phyloP scores from a whole-genome alignment of 1,284 basidiomycete genomes.

The Heterobasidion irregulare region DNA sequence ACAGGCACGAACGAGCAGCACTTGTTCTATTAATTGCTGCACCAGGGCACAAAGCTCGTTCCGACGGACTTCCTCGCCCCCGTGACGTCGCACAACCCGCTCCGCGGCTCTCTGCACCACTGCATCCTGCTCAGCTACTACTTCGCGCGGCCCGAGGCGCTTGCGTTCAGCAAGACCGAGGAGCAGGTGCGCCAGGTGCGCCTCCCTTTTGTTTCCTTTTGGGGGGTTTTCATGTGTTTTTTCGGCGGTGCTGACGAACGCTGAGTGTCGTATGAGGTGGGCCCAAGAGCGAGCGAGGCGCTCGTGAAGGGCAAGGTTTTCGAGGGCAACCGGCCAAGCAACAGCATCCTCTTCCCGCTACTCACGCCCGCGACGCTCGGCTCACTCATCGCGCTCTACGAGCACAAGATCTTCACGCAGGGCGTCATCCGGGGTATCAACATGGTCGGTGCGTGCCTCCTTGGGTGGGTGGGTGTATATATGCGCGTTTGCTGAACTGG shows the following conservation, averaged over 20 bases:
- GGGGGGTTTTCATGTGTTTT: neutral
- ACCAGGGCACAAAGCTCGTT: too few relatives aligned
- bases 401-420: slow-evolving; percentile 99
- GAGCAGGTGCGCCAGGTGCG: slow-evolving; percentile 58
- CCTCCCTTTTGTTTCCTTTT: neutral
- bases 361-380: slow-evolving; percentile 87
- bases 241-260: neutral
- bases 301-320: slow-evolving; percentile 97
- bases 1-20: too few relatives aligned
- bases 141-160: slow-evolving; percentile 95
- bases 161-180: slow-evolving; percentile 97
- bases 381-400: slow-evolving; percentile 86
- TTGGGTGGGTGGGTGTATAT: neutral
- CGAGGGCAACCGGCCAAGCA: slow-evolving; percentile 95
- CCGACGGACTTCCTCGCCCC: too few relatives aligned
- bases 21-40: too few relatives aligned
- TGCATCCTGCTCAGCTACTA: slow-evolving; percentile 96
- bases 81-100: too few relatives aligned
- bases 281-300: slow-evolving; percentile 68
- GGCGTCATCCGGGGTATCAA: slow-evolving; percentile 98
- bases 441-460: slow-evolving; percentile 66
- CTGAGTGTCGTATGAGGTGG: slow-evolving; percentile 53
- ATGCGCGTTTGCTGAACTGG: too few relatives aligned
- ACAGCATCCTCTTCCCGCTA: slow-evolving; percentile 92
- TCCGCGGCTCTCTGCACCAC: slow-evolving; percentile 84